Conservation (phyloP, 2,329 filamentous ascomycete genomes). For the Neopestalotiopsis sp. region DNA sequence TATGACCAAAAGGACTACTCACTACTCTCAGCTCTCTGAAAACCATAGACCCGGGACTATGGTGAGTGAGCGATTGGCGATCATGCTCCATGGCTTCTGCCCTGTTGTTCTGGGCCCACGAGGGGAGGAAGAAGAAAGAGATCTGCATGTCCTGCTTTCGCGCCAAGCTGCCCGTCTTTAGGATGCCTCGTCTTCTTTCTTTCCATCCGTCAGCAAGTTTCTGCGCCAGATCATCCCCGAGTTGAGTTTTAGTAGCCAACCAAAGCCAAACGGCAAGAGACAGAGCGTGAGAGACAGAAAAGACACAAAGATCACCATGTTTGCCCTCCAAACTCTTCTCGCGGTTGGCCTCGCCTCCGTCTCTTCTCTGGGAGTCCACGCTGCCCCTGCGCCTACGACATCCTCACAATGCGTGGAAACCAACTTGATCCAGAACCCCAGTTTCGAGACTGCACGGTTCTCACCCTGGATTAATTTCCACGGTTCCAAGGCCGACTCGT, state of each 20-base stretch:
- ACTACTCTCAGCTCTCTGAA: no score
- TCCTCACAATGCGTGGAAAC: constrained; percentile 3
- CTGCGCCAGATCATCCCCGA: no score
- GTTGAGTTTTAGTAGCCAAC: no score
- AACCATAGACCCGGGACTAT: not conserved
- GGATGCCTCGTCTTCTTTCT: not conserved
- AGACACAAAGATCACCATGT: not conserved
- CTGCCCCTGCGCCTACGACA: not conserved
- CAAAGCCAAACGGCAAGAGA: no score
- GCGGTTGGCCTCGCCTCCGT: not conserved
- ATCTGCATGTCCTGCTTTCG: not conserved
- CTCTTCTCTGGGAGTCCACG: not conserved
- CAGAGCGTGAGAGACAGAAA: not conserved
- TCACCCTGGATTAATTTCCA: constrained; percentile 7
- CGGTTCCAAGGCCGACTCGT: not conserved
- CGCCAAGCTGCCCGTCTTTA: not conserved
- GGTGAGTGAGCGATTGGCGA: not conserved
- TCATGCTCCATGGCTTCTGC: not conserved
- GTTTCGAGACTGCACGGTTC: not conserved
- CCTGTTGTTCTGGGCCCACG: not conserved
- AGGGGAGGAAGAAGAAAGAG: not conserved
- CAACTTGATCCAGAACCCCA: constrained; percentile 8
- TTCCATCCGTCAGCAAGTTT: not conserved
- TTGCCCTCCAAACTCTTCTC: not conserved
- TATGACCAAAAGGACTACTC: no score